Conservation (phyloP, 176 grass and related monocot species). For the Dendrocalamus sinicus region DNA sequence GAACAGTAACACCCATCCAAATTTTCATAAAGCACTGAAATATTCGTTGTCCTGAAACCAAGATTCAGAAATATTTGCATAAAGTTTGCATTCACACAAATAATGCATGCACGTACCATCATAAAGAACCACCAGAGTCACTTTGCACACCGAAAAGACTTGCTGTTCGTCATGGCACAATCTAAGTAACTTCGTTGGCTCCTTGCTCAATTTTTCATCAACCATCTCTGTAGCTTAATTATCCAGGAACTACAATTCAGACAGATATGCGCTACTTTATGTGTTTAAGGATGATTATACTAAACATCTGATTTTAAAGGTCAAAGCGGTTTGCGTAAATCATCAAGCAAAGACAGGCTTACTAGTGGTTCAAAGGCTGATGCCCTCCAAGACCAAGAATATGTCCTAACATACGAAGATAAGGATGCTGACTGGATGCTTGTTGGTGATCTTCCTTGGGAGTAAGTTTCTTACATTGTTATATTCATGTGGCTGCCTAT, state of each 20-base stretch:
- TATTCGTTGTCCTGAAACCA: background rate
- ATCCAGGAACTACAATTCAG: background rate
- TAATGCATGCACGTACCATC: background rate
- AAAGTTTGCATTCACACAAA: background rate
- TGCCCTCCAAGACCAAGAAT: conserved; percentile 67
- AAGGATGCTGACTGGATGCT: conserved; percentile 89
- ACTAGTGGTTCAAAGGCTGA: conserved; percentile 52
- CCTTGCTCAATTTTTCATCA: background rate
- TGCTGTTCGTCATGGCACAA: background rate
- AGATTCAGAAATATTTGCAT: background rate
- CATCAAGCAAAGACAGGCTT: conserved; percentile 52
- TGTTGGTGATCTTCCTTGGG: conserved; percentile 79
- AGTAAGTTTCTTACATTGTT: conserved; percentile 51
- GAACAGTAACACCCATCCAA: background rate
- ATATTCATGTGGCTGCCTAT: background rate
- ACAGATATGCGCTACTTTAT: background rate
- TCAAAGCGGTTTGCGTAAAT: conserved; percentile 51
- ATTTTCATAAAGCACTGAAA: background rate
- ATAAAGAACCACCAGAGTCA: background rate
- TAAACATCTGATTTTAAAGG: conserved; percentile 37
- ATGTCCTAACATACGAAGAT: conserved; percentile 79
- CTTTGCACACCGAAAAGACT: background rate
- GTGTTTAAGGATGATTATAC: background rate
- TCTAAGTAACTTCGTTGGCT: background rate
- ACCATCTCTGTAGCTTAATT: background rate